These are phyloP conservation scores for Cystoderma amianthinum DNA, from an alignment of 768 basidiomycete species.

Conservation along the genomic window DNA sequence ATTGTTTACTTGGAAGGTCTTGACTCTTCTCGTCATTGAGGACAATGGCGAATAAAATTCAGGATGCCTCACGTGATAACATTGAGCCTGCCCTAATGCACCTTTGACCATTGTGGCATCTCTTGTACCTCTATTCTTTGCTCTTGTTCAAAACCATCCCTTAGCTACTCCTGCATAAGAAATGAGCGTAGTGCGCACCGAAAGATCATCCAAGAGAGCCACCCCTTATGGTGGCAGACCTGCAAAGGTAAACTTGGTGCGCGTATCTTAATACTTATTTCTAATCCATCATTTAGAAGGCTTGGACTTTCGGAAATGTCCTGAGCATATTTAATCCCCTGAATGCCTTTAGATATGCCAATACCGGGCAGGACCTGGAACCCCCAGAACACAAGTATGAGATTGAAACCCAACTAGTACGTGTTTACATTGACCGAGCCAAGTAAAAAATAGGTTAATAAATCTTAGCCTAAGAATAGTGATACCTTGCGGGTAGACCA, in stretches of 20 bases:
- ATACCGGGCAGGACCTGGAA: no score
- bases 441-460: no score
- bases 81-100: slow-evolving; percentile 23
- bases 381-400: no score
- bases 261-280: no score
- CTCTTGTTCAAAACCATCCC: no score
- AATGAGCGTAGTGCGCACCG: slow-evolving; percentile 56
- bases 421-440: no score
- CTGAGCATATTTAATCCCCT: slow-evolving; percentile 47
- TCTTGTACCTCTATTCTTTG: no score
- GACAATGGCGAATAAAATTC: slow-evolving; percentile 19
- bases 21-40: slow-evolving; percentile 13
- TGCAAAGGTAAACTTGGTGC: no score
- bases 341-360: no score
- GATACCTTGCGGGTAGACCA: no score
- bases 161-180: neutral
- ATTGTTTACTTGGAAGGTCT: slow-evolving; percentile 20
- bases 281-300: slow-evolving; percentile 20
- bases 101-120: slow-evolving; percentile 7
- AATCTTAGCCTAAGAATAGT: no score
- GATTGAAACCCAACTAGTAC: no score
- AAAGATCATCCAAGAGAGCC: slow-evolving; percentile 5
- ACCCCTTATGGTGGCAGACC: slow-evolving; percentile 1
- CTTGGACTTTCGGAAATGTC: slow-evolving; percentile 47
- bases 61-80: slow-evolving; percentile 20